A percentile compares a stretch with the other conserved stretches of the same genome.
Evolutionary conservation across 805 yeast species (phyloP).

Genomic region (Metschnikowia proteae): DNA sequence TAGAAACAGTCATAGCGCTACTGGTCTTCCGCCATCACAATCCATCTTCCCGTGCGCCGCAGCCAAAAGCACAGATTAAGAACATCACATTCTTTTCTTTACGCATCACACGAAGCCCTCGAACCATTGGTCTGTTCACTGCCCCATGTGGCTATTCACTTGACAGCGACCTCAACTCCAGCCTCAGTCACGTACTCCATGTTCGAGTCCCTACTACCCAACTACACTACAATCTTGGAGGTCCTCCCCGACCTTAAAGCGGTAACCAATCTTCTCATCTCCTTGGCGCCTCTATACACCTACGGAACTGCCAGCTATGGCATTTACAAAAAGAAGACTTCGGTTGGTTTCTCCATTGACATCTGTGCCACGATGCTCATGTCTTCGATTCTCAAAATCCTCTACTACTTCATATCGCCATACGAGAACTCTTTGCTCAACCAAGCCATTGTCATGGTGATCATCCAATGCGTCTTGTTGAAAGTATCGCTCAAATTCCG

Average conservation of each 20-base stretch:
- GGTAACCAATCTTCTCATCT: slow-evolving; percentile 60
- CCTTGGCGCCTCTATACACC: slow-evolving; percentile 80
- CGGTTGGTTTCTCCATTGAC: slow-evolving; percentile 85
- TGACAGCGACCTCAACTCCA: no score
- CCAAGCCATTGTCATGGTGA: slow-evolving; percentile 83
- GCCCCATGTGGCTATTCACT: no score
- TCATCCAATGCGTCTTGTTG: slow-evolving; percentile 64
- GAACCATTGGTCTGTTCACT: no score
- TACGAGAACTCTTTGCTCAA: slow-evolving; percentile 75
- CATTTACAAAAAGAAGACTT: slow-evolving; percentile 58
- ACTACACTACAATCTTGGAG: slow-evolving; percentile 22
- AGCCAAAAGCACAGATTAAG: no score
- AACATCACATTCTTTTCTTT: no score
- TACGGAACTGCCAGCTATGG: slow-evolving; percentile 79
- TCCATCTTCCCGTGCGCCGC: neutral
- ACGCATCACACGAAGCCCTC: no score
- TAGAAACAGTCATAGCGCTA: neutral
- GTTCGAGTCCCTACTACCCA: slow-evolving; percentile 17
- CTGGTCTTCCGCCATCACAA: neutral
- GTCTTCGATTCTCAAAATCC: slow-evolving; percentile 68
- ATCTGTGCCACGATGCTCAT: slow-evolving; percentile 88
- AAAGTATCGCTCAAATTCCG: slow-evolving; percentile 60
- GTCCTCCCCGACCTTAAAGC: slow-evolving; percentile 43
- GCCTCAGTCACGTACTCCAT: neutral
- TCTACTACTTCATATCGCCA: slow-evolving; percentile 74